phyloP scores from a whole-genome alignment of 148 eudicot species.

The Beta vulgaris region DNA sequence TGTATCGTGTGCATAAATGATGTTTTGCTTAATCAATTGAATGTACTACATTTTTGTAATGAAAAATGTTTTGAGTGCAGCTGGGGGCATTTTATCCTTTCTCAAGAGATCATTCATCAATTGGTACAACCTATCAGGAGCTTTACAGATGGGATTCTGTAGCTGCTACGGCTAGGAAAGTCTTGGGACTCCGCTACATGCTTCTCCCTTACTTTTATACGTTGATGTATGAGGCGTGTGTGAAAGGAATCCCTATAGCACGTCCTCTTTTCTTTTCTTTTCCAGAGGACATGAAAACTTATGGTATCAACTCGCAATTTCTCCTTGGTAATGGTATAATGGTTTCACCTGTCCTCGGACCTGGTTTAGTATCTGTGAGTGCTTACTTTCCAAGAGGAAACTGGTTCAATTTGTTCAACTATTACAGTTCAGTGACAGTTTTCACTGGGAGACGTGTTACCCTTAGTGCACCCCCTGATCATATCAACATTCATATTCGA shows the following conservation, averaged over 20 bases:
- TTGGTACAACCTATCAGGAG: slow-evolving; percentile 46
- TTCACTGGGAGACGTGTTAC: slow-evolving; percentile 35
- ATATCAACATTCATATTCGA: slow-evolving; percentile 62
- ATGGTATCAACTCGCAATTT: slow-evolving; percentile 61
- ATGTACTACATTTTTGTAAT: too few species aligned
- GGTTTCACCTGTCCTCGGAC: slow-evolving; percentile 69
- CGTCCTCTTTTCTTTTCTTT: slow-evolving; percentile 85
- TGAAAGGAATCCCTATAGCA: slow-evolving; percentile 58
- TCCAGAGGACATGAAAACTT: slow-evolving; percentile 52
- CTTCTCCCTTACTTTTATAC: slow-evolving; percentile 76
- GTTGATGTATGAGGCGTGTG: slow-evolving; percentile 63
- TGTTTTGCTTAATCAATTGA: too few species aligned
- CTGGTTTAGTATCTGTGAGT: slow-evolving; percentile 42
- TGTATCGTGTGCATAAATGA: too few species aligned
- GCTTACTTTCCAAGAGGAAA: slow-evolving; percentile 79
- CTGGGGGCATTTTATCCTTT: slow-evolving; percentile 91
- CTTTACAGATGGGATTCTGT: slow-evolving; percentile 80
- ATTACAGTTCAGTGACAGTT: slow-evolving; percentile 41
- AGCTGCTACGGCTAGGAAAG: slow-evolving; percentile 66
- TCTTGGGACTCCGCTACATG: slow-evolving; percentile 67
- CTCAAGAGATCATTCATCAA: slow-evolving; percentile 67
- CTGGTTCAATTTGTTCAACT: slow-evolving; percentile 75
- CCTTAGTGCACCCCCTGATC: slow-evolving; percentile 61
- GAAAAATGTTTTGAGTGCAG: slow-evolving; percentile 29
- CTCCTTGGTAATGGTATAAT: slow-evolving; percentile 70